Percentiles rank a stretch among this genome's conserved stretches.
Conservation (phyloP, 352 stramenopile species). For the Globisporangium echinulatum region DNA sequence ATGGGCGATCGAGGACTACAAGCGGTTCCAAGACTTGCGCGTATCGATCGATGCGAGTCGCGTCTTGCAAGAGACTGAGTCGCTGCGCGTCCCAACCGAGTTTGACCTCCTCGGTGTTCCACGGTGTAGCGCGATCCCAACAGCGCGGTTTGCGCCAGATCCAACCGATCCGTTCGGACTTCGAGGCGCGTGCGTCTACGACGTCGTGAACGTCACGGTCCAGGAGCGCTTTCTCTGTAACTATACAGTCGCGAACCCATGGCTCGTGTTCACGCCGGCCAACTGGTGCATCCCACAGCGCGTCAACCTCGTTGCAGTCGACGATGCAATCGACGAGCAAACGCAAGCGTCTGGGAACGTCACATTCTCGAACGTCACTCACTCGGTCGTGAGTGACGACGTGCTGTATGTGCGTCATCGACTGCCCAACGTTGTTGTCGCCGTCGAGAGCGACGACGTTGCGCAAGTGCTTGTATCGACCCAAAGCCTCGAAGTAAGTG, state of each 20-base stretch:
- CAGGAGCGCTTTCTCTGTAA: slow-evolving; percentile 79
- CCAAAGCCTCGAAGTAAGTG: slow-evolving; percentile 40
- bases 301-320: slow-evolving; percentile 37
- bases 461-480: slow-evolving; percentile 56
- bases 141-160: slow-evolving; percentile 38
- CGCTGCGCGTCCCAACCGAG: slow-evolving; percentile 45
- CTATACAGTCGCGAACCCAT: slow-evolving; percentile 63
- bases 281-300: slow-evolving; percentile 64
- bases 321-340: slow-evolving; percentile 58
- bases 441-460: slow-evolving; percentile 57
- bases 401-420: slow-evolving; percentile 43
- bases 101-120: slow-evolving; percentile 32
- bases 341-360: slow-evolving; percentile 30
- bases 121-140: slow-evolving; percentile 44
- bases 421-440: slow-evolving; percentile 30
- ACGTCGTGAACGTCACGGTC: slow-evolving; percentile 44
- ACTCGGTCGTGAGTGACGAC: slow-evolving; percentile 61
- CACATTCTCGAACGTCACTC: slow-evolving; percentile 56
- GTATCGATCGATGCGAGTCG: slow-evolving; percentile 51
- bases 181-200: slow-evolving; percentile 58
- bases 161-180: slow-evolving; percentile 38
- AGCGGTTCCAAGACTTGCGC: slow-evolving; percentile 59
- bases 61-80: slow-evolving; percentile 60
- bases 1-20: slow-evolving; percentile 69
- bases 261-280: slow-evolving; percentile 60